Percentiles rank a stretch among this genome's conserved stretches.
These are phyloP conservation scores for Geotrichum australiense DNA, from an alignment of 1,139 yeast genomes.

Conservation along the genomic window DNA sequence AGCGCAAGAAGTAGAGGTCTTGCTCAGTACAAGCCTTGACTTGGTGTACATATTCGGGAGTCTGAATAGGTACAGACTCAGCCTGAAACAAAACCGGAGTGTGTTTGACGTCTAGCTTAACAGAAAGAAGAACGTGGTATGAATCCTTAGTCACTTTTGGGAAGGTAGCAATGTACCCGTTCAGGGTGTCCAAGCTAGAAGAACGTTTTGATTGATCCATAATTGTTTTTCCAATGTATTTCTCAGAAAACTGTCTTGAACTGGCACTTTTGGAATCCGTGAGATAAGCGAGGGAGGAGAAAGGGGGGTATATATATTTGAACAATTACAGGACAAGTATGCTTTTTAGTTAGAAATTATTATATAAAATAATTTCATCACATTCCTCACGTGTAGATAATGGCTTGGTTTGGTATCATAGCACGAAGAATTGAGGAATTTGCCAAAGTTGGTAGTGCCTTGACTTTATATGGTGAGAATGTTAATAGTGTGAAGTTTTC, in stretches of 20 bases:
- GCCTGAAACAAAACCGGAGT: conserved; percentile 19
- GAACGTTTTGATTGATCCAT: conserved; percentile 18
- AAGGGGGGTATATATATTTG: not conserved
- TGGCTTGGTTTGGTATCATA: too few species aligned
- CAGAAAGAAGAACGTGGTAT: conserved; percentile 20
- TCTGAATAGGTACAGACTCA: conserved; percentile 22
- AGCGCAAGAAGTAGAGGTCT: conserved; percentile 25
- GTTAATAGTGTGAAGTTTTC: too few species aligned
- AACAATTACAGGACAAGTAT: too few species aligned
- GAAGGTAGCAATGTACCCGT: conserved; percentile 17
- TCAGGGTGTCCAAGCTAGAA: conserved; percentile 20
- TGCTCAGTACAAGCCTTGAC: conserved; percentile 20
- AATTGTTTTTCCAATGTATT: not conserved
- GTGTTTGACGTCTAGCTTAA: conserved; percentile 19
- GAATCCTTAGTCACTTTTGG: not conserved
- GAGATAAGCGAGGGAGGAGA: not conserved
- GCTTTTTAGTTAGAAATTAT: too few species aligned
- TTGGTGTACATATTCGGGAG: conserved; percentile 20
- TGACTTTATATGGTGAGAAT: too few species aligned
- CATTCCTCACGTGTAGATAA: too few species aligned
- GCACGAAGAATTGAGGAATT: too few species aligned
- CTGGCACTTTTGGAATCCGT: too few species aligned
- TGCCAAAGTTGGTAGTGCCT: too few species aligned
- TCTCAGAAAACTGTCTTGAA: too few species aligned
- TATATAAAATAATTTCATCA: too few species aligned